Percentiles rank a stretch among this genome's conserved stretches.
Evolutionary conservation across 2,329 filamentous ascomycete species (phyloP).

Genomic region (Escovopsis sp.): DNA sequence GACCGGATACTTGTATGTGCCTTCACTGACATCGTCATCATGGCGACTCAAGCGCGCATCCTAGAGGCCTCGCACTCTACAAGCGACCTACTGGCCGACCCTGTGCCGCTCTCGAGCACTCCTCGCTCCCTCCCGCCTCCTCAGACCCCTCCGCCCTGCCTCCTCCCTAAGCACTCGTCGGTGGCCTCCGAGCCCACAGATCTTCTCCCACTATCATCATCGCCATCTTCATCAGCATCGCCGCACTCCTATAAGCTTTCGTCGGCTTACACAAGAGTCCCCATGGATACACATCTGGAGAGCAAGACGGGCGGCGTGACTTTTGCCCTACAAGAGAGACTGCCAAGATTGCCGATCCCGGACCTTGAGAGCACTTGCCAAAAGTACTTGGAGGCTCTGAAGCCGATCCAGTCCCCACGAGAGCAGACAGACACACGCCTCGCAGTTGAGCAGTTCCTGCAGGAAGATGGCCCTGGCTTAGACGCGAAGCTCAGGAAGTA

Average conservation of each 20-base stretch:
- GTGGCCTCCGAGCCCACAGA: neutral
- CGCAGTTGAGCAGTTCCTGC: conserved; percentile 71
- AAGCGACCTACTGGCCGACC: conserved; percentile 47
- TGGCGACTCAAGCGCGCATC: conserved; percentile 22
- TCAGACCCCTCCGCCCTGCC: neutral
- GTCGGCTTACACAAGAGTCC: conserved; percentile 25
- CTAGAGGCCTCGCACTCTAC: conserved; percentile 54
- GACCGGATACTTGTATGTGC: too few species aligned
- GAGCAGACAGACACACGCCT: conserved; percentile 72
- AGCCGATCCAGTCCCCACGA: conserved; percentile 62
- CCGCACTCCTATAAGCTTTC: conserved; percentile 10
- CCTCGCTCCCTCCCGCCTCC: conserved; percentile 27
- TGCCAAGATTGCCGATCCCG: conserved; percentile 87
- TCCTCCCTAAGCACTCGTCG: neutral
- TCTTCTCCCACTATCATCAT: too few species aligned
- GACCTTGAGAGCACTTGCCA: conserved; percentile 64
- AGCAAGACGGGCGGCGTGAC: conserved; percentile 58
- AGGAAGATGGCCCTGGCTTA: conserved; percentile 63
- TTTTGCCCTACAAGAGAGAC: conserved; percentile 72
- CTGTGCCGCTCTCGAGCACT: conserved; percentile 16
- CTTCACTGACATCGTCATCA: conserved; percentile 6
- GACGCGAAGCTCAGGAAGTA: conserved; percentile 86
- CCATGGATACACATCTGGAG: conserved; percentile 38
- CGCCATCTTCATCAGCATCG: conserved; percentile 9
- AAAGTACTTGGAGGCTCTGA: conserved; percentile 65